A percentile compares a stretch with the other conserved stretches of the same genome.
phyloP scores from a whole-genome alignment of 768 basidiomycete species.

The Hygrocybe punicea region DNA sequence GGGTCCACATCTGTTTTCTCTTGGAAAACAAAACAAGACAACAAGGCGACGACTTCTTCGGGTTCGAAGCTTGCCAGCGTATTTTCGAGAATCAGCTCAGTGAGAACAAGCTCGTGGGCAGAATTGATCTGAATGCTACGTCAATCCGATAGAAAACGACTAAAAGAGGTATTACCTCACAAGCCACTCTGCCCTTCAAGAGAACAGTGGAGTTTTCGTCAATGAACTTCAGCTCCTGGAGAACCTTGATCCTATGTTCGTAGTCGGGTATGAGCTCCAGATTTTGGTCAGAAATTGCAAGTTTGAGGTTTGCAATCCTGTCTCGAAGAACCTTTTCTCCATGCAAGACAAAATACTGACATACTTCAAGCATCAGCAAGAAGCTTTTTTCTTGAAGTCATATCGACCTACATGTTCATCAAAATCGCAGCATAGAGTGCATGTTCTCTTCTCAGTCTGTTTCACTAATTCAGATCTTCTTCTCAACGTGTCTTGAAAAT shows the following conservation, averaged over 20 bases:
- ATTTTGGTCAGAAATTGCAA: conserved; percentile 93
- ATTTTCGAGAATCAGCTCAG: conserved; percentile 96
- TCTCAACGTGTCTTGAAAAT: conserved; percentile 83
- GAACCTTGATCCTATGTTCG: conserved; percentile 86
- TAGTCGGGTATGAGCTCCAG: conserved; percentile 96
- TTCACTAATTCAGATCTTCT: conserved; percentile 50
- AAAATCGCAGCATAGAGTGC: conserved; percentile 65
- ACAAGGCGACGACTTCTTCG: conserved; percentile 91
- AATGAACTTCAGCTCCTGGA: conserved; percentile 89
- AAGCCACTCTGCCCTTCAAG: conserved; percentile 95
- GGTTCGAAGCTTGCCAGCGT: conserved; percentile 86
- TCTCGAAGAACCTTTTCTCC: conserved; percentile 68
- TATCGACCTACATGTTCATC: conserved; percentile 60
- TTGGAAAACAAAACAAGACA: conserved; percentile 97
- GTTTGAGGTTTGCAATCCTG: conserved; percentile 73
- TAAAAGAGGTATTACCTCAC: conserved; percentile 60
- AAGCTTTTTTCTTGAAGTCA: conserved; percentile 2
- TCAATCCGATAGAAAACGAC: conserved; percentile 4
- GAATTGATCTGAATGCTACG: conserved; percentile 78
- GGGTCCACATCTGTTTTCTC: conserved; percentile 95
- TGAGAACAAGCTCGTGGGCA: conserved; percentile 92
- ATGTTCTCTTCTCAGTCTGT: conserved; percentile 44
- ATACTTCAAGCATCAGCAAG: not conserved
- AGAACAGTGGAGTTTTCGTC: conserved; percentile 94
- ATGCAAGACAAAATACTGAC: conserved; percentile 75